A percentile compares a stretch with the other conserved stretches of the same genome.
Evolutionary conservation across 2,329 filamentous ascomycete species (phyloP).

Genomic region (Trichoderma lentiforme): DNA sequence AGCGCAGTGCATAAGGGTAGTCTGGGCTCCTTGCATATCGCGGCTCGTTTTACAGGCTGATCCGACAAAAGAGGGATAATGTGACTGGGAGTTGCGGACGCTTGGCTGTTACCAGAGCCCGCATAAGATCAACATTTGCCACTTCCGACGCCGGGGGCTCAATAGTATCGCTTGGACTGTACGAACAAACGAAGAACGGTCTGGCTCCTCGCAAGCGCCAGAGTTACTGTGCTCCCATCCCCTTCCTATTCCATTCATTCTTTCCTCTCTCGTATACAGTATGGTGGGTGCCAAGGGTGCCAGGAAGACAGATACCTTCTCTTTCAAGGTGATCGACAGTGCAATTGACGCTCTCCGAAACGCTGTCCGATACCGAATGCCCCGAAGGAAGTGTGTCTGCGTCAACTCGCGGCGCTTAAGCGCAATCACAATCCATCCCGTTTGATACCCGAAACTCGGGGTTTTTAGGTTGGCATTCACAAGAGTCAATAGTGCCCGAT

Average conservation of each 20-base stretch:
- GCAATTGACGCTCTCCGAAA: background rate
- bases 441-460: background rate
- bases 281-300: background rate
- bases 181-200: background rate
- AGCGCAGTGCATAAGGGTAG: background rate
- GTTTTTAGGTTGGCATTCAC: background rate
- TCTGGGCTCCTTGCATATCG: conserved; percentile 2
- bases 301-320: background rate
- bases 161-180: background rate
- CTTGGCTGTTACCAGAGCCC: background rate
- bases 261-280: background rate
- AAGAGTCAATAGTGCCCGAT: background rate
- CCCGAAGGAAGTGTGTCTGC: background rate
- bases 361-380: background rate
- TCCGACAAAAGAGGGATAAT: background rate
- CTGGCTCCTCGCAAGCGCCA: background rate
- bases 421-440: background rate
- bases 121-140: conserved; percentile 7
- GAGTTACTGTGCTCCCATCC: background rate
- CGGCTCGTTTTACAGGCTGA: background rate
- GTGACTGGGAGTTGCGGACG: background rate
- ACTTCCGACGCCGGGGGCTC: conserved; percentile 12
- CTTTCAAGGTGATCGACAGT: background rate
- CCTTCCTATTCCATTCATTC: background rate
- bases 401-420: background rate